These are phyloP conservation scores for peach (Prunus persica) DNA, from an alignment of 306 rosid genomes.

Conservation along the genomic window DNA sequence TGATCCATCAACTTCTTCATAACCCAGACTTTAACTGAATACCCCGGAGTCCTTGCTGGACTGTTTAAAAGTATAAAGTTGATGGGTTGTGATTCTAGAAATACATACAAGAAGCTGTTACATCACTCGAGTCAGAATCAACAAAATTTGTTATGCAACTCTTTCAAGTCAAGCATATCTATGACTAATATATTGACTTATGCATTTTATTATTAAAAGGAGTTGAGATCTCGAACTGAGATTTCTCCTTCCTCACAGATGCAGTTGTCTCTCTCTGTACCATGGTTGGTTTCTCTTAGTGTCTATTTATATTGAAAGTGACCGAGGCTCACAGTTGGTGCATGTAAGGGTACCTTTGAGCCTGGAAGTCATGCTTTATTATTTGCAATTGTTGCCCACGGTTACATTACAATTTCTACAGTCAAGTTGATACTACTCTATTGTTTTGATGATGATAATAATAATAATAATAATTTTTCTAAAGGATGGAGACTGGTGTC, in stretches of 20 bases:
- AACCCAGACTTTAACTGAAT: no score
- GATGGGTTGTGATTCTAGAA: neutral
- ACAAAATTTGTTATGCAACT: neutral
- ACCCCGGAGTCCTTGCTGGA: neutral
- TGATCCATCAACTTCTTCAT: no score
- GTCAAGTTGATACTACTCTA: neutral
- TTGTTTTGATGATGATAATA: neutral
- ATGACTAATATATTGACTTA: neutral
- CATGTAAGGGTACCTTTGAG: neutral
- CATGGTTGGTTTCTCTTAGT: neutral
- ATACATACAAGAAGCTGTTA: neutral
- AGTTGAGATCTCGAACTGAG: neutral
- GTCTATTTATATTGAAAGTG: neutral
- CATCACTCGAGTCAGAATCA: neutral
- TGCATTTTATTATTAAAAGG: neutral
- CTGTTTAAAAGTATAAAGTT: neutral
- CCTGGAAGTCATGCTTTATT: neutral
- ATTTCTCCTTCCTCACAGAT: neutral
- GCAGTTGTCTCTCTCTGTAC: neutral
- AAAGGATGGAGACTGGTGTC: slow-evolving; percentile 89
- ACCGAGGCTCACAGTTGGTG: neutral
- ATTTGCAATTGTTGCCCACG: neutral
- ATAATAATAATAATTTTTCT: slow-evolving; percentile 7
- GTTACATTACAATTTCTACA: neutral
- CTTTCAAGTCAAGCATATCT: neutral